Evolutionary conservation across 306 rosid genomes (phyloP).

Genomic region (Spatholobus suberectus): DNA sequence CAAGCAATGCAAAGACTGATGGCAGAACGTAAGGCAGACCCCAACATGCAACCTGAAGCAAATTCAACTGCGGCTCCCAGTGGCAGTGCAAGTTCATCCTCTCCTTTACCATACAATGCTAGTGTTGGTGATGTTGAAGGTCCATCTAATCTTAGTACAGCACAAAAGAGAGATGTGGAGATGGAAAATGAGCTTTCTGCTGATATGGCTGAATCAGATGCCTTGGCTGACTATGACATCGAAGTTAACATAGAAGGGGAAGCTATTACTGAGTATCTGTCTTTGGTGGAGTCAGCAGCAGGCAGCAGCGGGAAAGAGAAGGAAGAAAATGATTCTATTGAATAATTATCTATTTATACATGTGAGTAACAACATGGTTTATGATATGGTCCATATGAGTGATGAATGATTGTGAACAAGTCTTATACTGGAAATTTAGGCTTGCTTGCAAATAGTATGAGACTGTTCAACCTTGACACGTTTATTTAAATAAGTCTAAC

Average conservation of each 20-base stretch:
- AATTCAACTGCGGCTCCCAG: neutral
- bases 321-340: neutral
- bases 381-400: too few species aligned
- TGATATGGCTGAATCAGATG: neutral
- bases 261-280: neutral
- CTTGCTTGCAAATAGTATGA: too few species aligned
- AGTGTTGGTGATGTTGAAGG: neutral
- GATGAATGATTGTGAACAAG: too few species aligned
- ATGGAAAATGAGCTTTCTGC: neutral
- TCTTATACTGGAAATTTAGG: too few species aligned
- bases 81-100: neutral
- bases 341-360: neutral
- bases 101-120: neutral
- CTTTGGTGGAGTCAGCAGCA: neutral
- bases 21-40: neutral
- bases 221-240: neutral
- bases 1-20: neutral
- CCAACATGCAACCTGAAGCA: neutral
- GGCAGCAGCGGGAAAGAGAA: neutral
- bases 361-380: neutral
- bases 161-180: neutral
- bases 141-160: neutral
- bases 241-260: neutral
- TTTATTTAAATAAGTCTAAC: too few species aligned
- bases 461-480: too few species aligned